Evolutionary conservation across 2,329 filamentous ascomycete species (phyloP).

Genomic region (Amauroascus verrucosus): DNA sequence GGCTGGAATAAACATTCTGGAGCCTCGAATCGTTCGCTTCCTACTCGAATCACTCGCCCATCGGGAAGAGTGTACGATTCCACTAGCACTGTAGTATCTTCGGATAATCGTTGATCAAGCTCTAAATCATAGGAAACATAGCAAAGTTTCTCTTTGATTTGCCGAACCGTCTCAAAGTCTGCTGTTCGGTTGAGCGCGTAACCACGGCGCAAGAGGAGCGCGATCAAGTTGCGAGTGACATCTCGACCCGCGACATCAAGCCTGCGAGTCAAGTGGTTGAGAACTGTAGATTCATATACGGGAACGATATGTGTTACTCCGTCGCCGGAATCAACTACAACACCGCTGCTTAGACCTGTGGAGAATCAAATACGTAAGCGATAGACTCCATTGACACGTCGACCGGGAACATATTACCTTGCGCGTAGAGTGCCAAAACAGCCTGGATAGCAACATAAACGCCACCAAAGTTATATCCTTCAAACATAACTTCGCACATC

Average conservation of each 20-base stretch:
- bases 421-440: conserved; percentile 88
- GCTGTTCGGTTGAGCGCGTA: conserved; percentile 97
- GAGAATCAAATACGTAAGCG: neutral
- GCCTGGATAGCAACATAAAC: conserved; percentile 98
- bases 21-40: conserved; percentile 94
- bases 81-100: conserved; percentile 93
- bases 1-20: conserved; percentile 98
- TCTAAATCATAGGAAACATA: conserved; percentile 98
- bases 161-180: conserved; percentile 96
- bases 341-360: conserved; percentile 71
- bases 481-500: conserved; percentile 99
- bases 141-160: conserved; percentile 99
- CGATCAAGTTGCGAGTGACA: conserved; percentile 96
- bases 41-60: conserved; percentile 88
- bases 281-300: conserved; percentile 93
- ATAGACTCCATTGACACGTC: neutral
- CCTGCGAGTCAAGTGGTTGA: conserved; percentile 90
- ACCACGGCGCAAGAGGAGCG: conserved; percentile 80
- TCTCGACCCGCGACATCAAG: conserved; percentile 94
- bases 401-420: conserved; percentile 47
- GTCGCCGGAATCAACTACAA: conserved; percentile 97
- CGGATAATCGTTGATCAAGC: conserved; percentile 87
- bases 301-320: conserved; percentile 98
- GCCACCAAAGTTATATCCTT: conserved; percentile 88
- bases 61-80: conserved; percentile 97